Evolutionary conservation across 2,329 filamentous ascomycete species (phyloP).

Genomic region (Colletotrichum sojae): DNA sequence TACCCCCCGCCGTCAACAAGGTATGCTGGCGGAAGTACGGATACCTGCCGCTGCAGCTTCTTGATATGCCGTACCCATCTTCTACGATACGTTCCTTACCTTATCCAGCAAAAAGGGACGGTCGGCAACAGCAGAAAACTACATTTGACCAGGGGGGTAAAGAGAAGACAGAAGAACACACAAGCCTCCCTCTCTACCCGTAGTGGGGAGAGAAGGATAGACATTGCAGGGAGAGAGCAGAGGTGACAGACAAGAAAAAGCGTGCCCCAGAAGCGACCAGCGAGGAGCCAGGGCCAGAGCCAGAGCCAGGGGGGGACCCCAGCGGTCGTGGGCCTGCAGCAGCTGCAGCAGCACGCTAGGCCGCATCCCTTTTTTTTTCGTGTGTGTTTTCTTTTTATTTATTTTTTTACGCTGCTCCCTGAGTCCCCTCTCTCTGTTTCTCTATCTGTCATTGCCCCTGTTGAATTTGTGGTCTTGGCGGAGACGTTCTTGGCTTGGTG

Average conservation of each 20-base stretch:
- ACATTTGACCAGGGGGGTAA: conserved; percentile 3
- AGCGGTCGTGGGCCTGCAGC: conserved; percentile 24
- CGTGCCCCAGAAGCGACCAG: conserved; percentile 32
- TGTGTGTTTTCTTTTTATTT: conserved; percentile 1
- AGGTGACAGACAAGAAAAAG: not conserved
- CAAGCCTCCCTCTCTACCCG: conserved; percentile 1
- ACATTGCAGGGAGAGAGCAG: conserved; percentile 16
- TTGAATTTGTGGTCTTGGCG: conserved; percentile 27
- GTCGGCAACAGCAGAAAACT: conserved; percentile 11
- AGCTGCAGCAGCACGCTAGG: conserved; percentile 1
- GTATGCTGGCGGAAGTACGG: too few relatives aligned
- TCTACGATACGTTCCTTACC: conserved; percentile 16
- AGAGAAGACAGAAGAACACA: not conserved
- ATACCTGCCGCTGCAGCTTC: conserved; percentile 26
- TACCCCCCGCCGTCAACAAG: conserved; percentile 7
- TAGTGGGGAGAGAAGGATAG: conserved; percentile 1
- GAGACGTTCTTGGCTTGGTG: conserved; percentile 15
- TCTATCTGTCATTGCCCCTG: conserved; percentile 11
- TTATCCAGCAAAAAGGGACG: not conserved
- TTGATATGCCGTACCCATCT: conserved; percentile 5
- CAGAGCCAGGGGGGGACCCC: conserved; percentile 21
- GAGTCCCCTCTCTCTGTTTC: too few relatives aligned
- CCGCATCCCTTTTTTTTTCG: conserved; percentile 34
- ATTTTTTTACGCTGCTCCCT: too few relatives aligned
- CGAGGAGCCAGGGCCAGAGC: conserved; percentile 9